Evolutionary conservation across 2,329 filamentous ascomycete genomes (phyloP).

Genomic region (Pseudogymnoascus sp.): DNA sequence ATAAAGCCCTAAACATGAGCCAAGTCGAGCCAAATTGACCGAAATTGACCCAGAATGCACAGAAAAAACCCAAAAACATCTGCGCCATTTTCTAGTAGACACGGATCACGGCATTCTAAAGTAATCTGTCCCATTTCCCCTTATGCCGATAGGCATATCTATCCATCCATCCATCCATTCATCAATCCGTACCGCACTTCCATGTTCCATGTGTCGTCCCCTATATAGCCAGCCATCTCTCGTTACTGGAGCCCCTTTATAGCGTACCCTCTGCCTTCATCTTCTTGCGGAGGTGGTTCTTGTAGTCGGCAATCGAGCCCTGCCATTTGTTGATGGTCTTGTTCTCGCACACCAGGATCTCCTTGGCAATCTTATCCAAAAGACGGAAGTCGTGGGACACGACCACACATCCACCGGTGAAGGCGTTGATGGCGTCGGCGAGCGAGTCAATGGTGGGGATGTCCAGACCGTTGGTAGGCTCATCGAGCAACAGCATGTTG

Average conservation of each 20-base stretch:
- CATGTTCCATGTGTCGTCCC: not conserved
- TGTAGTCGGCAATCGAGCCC: constrained; percentile 86
- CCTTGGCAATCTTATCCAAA: constrained; percentile 98
- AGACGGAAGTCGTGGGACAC: constrained; percentile 98
- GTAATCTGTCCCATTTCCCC: not conserved
- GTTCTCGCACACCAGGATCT: constrained; percentile 99
- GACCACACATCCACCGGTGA: constrained; percentile 91
- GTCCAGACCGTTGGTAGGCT: constrained; percentile 98
- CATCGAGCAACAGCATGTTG: constrained; percentile 96
- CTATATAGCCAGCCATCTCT: not conserved
- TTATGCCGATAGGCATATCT: constrained; percentile 3
- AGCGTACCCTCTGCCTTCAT: constrained; percentile 45
- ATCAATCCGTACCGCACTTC: not conserved
- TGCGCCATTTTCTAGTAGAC: constrained; percentile 6
- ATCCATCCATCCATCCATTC: not conserved
- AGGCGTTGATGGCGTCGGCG: constrained; percentile 95
- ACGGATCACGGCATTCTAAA: constrained; percentile 7
- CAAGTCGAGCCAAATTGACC: too few species aligned
- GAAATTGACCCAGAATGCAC: not conserved
- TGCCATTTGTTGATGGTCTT: constrained; percentile 87
- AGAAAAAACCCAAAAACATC: not conserved
- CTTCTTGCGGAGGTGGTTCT: constrained; percentile 98
- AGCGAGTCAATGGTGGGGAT: constrained; percentile 97
- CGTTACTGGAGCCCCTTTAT: not conserved
- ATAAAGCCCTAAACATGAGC: not conserved